These are phyloP conservation scores for Rachicladosporium sp. DNA, from an alignment of 2,329 filamentous ascomycete species.

Conservation along the genomic window DNA sequence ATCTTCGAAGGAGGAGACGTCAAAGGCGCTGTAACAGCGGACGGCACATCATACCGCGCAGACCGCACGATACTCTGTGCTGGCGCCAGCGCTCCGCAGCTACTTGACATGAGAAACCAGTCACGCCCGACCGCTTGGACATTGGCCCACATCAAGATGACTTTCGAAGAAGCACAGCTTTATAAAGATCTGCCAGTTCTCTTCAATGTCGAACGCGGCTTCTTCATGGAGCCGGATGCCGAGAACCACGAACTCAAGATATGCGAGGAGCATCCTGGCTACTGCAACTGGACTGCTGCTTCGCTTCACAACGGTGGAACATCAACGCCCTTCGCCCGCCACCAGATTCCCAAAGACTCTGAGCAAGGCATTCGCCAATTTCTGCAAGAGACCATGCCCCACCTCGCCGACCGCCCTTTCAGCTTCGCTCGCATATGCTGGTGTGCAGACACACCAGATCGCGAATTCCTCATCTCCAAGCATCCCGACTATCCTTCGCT, in stretches of 20 bases:
- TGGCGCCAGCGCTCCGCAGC: slow-evolving; percentile 34
- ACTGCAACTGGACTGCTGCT: slow-evolving; percentile 35
- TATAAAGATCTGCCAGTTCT: slow-evolving; percentile 39
- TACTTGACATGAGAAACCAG: slow-evolving; percentile 41
- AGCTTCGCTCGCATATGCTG: slow-evolving; percentile 43
- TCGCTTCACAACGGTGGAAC: slow-evolving; percentile 15
- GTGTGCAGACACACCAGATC: slow-evolving; percentile 45
- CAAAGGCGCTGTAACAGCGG: slow-evolving; percentile 31
- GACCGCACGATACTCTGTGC: slow-evolving; percentile 37
- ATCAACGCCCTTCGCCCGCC: slow-evolving; percentile 31
- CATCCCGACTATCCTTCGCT: slow-evolving; percentile 35
- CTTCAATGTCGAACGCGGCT: slow-evolving; percentile 37
- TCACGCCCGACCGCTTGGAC: slow-evolving; percentile 43
- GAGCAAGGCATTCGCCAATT: slow-evolving; percentile 38
- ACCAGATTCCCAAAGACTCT: slow-evolving; percentile 36
- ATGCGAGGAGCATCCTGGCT: slow-evolving; percentile 46
- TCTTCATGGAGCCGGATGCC: slow-evolving; percentile 39
- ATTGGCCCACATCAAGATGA: slow-evolving; percentile 39
- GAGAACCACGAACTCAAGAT: slow-evolving; percentile 36
- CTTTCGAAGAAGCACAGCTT: slow-evolving; percentile 29
- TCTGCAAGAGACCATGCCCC: slow-evolving; percentile 40
- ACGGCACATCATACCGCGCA: slow-evolving; percentile 31
- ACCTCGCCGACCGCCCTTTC: slow-evolving; percentile 37
- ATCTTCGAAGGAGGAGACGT: slow-evolving; percentile 26
- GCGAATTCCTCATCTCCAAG: slow-evolving; percentile 40